These are phyloP conservation scores for Torulaspora pretoriensis DNA, from an alignment of 1,139 yeast genomes.

Conservation along the genomic window DNA sequence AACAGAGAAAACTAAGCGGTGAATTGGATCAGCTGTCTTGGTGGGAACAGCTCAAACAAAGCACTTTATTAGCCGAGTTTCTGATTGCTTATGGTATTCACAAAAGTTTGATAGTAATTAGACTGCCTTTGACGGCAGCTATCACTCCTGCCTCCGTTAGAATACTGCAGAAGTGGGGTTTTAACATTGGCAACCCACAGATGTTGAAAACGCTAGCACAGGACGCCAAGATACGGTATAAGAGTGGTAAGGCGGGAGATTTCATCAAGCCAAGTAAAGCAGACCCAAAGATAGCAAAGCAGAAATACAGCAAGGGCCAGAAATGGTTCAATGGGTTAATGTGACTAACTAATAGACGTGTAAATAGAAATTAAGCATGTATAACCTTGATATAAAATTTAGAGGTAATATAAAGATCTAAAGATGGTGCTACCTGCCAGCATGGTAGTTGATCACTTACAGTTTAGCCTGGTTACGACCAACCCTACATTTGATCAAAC, in stretches of 20 bases:
- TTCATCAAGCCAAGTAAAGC: slow-evolving; percentile 22
- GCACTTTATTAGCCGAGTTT: slow-evolving; percentile 62
- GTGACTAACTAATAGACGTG: slow-evolving; percentile 12
- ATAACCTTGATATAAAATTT: background rate
- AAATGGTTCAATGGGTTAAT: slow-evolving; percentile 35
- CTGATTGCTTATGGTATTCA: slow-evolving; percentile 92
- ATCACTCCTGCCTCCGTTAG: slow-evolving; percentile 78
- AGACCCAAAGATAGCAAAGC: slow-evolving; percentile 18
- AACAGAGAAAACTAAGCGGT: slow-evolving; percentile 22
- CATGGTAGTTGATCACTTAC: slow-evolving; percentile 21
- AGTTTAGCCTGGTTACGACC: slow-evolving; percentile 58
- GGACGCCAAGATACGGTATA: slow-evolving; percentile 29
- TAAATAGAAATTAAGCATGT: slow-evolving; percentile 6
- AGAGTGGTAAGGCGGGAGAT: slow-evolving; percentile 30
- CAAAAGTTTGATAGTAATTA: slow-evolving; percentile 70
- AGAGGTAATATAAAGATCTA: background rate
- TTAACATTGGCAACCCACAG: slow-evolving; percentile 57
- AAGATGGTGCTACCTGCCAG: slow-evolving; percentile 1
- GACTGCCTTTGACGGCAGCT: slow-evolving; percentile 90
- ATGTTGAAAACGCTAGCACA: slow-evolving; percentile 31
- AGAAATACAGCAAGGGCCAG: slow-evolving; percentile 23
- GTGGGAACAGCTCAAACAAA: slow-evolving; percentile 28
- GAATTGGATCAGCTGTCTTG: slow-evolving; percentile 27
- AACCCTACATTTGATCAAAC: slow-evolving; percentile 81
- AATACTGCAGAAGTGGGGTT: slow-evolving; percentile 69